Evolutionary conservation across 306 rosid species (phyloP).

Genomic region (Abrus precatorius): DNA sequence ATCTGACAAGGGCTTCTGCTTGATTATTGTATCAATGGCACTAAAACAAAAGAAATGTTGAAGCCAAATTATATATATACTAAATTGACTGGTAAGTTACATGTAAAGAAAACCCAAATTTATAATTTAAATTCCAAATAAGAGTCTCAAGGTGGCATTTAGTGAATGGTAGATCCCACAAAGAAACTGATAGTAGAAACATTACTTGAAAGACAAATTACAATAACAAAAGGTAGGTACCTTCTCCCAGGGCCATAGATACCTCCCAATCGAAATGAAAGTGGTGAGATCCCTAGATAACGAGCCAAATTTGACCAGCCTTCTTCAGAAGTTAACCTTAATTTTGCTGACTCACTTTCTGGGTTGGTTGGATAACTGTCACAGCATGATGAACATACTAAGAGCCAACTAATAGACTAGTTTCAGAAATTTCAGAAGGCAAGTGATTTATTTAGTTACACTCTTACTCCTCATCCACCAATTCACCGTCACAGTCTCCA

Average conservation of each 20-base stretch:
- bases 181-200: constrained; percentile 27
- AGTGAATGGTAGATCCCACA: constrained; percentile 10
- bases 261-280: constrained; percentile 87
- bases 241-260: constrained; percentile 99
- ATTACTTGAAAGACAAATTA: constrained; percentile 28
- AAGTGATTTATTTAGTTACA: constrained; percentile 44
- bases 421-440: constrained; percentile 45
- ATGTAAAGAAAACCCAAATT: constrained; percentile 16
- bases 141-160: background rate
- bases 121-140: constrained; percentile 22
- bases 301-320: constrained; percentile 76
- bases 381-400: constrained; percentile 45
- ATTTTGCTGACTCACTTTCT: constrained; percentile 59
- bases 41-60: constrained; percentile 52
- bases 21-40: constrained; percentile 83
- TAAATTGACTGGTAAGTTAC: constrained; percentile 13
- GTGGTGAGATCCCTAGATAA: constrained; percentile 60
- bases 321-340: constrained; percentile 82
- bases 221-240: constrained; percentile 50
- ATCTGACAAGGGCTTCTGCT: constrained; percentile 64
- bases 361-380: constrained; percentile 76
- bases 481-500: constrained; percentile 77
- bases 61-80: background rate
- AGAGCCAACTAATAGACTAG: constrained; percentile 45
- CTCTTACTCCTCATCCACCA: constrained; percentile 93